These are phyloP conservation scores for Entoloma clypeatum DNA, from an alignment of 1,284 basidiomycete species.

Conservation along the genomic window DNA sequence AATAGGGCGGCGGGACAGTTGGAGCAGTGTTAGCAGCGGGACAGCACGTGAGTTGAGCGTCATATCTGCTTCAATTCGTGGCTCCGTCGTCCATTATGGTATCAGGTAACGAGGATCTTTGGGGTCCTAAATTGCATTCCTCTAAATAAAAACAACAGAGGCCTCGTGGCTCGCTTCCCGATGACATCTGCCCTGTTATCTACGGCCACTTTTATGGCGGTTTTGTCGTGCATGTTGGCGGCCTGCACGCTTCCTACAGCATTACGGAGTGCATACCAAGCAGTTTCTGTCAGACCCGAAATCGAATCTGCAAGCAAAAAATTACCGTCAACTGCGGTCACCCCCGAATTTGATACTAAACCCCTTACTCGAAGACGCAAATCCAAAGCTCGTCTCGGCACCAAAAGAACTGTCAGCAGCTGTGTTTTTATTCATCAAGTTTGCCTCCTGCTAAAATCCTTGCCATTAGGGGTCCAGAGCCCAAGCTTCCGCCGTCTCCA, in stretches of 20 bases:
- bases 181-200: constrained; percentile 45
- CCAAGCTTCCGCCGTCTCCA: too few relatives aligned
- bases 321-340: constrained; percentile 18
- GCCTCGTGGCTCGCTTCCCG: constrained; percentile 67
- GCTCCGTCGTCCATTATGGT: constrained; percentile 58
- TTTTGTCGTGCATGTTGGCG: constrained; percentile 46
- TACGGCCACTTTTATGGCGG: constrained; percentile 46
- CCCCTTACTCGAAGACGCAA: constrained; percentile 25
- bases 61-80: constrained; percentile 53
- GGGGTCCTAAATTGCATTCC: constrained; percentile 1
- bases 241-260: constrained; percentile 51
- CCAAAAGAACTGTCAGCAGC: constrained; percentile 22
- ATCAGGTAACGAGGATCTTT: constrained; percentile 47
- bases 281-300: constrained; percentile 5
- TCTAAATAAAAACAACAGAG: constrained; percentile 37
- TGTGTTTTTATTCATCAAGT: not conserved
- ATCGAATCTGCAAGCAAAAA: constrained; percentile 4
- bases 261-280: constrained; percentile 23
- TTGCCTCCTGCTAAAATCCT: not conserved
- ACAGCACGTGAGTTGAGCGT: constrained; percentile 70
- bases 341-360: constrained; percentile 27
- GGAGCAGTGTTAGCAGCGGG: constrained; percentile 62
- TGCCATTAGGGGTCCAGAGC: too few relatives aligned
- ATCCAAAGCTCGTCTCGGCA: constrained; percentile 26
- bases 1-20: constrained; percentile 64